Evolutionary conservation across 257 asterid genomes (phyloP).

Genomic region (Nicotiana obtusifolia): DNA sequence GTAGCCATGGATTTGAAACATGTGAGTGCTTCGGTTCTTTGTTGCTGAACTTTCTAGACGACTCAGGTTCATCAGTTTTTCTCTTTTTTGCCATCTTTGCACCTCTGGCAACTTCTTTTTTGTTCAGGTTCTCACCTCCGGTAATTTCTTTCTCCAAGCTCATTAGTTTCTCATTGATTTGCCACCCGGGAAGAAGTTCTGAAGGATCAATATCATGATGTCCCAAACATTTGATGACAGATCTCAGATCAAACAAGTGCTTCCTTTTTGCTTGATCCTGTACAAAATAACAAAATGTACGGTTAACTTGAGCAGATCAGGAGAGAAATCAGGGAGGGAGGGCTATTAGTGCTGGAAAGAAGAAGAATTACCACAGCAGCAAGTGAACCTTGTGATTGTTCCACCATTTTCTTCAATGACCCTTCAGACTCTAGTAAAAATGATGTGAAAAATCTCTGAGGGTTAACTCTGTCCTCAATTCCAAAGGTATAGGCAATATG

Average conservation of each 20-base stretch:
- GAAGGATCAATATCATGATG: slow-evolving; percentile 54
- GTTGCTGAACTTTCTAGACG: slow-evolving; percentile 31
- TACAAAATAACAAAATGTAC: slow-evolving; percentile 18
- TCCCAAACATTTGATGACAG: slow-evolving; percentile 51
- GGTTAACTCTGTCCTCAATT: slow-evolving; percentile 49
- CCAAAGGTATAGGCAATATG: slow-evolving; percentile 59
- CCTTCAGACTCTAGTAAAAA: slow-evolving; percentile 55
- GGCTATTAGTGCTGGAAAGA: not conserved
- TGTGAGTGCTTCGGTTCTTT: slow-evolving; percentile 52
- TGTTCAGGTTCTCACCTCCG: slow-evolving; percentile 17
- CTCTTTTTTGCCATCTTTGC: slow-evolving; percentile 41
- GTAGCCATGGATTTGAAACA: slow-evolving; percentile 26
- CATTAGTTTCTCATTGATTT: slow-evolving; percentile 47
- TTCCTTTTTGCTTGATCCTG: slow-evolving; percentile 68
- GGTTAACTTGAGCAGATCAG: slow-evolving; percentile 1
- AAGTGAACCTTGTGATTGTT: slow-evolving; percentile 36
- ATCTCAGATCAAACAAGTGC: slow-evolving; percentile 43
- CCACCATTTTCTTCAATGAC: slow-evolving; percentile 38
- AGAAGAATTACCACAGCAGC: slow-evolving; percentile 35
- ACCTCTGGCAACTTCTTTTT: no score
- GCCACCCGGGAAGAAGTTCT: slow-evolving; percentile 70
- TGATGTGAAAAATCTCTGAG: slow-evolving; percentile 47
- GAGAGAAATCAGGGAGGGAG: not conserved
- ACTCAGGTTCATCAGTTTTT: slow-evolving; percentile 42
- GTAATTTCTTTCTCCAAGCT: slow-evolving; percentile 50